Conservation (phyloP, 148 eudicot species). For the Heliamphora exappendiculata region DNA sequence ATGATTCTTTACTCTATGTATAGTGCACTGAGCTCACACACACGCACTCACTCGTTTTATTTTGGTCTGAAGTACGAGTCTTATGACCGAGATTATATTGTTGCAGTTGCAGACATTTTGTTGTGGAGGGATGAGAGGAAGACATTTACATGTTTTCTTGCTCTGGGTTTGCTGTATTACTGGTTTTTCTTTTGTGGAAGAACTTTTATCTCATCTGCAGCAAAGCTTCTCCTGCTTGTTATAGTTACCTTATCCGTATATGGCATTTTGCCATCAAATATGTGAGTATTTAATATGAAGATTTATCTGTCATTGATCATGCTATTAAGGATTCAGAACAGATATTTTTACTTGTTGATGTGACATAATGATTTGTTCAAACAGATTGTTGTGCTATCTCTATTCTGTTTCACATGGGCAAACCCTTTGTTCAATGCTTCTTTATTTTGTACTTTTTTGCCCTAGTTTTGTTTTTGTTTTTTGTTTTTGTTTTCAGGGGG, state of each 20-base stretch:
- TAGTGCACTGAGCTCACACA: background rate
- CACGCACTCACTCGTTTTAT: background rate
- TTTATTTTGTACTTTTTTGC: background rate
- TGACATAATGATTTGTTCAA: background rate
- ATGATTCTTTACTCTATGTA: background rate
- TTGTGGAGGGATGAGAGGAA: slow-evolving; percentile 94
- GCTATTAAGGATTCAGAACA: background rate
- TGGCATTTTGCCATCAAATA: slow-evolving; percentile 43
- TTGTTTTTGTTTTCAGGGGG: background rate
- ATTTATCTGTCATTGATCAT: background rate
- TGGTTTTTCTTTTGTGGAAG: slow-evolving; percentile 72
- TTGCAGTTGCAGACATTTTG: slow-evolving; percentile 86
- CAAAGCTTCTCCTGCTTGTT: slow-evolving; percentile 56
- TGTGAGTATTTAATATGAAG: slow-evolving; percentile 45
- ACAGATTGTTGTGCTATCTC: background rate
- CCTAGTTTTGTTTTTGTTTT: background rate
- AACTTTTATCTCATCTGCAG: slow-evolving; percentile 65
- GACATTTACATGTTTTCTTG: slow-evolving; percentile 62
- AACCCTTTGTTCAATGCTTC: slow-evolving; percentile 1
- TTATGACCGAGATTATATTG: slow-evolving; percentile 10
- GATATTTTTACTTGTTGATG: background rate
- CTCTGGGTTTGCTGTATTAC: slow-evolving; percentile 40
- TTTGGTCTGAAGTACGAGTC: background rate
- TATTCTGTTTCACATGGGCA: background rate
- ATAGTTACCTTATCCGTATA: slow-evolving; percentile 36